phyloP scores from a whole-genome alignment of 2,329 filamentous ascomycete species.

The Fusarium palustre region DNA sequence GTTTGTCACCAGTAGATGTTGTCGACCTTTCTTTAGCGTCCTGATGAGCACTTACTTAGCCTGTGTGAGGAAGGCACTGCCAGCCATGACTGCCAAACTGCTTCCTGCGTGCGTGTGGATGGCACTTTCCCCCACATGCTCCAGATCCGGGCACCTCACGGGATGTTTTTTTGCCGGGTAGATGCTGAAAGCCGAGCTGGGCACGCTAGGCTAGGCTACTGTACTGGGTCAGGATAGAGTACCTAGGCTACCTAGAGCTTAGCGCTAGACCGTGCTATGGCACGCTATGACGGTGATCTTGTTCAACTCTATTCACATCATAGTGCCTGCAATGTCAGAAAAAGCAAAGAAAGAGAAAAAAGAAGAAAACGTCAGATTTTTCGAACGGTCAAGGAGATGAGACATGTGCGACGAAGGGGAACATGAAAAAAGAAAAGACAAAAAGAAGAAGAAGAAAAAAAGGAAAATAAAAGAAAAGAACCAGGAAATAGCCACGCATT shows the following conservation, averaged over 20 bases:
- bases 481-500: not conserved
- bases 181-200: slow-evolving; percentile 1
- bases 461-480: too few relatives aligned
- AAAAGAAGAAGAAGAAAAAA: slow-evolving; percentile 17
- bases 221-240: not conserved
- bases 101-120: slow-evolving; percentile 1
- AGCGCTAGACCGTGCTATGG: not conserved
- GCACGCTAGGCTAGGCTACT: not conserved
- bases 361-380: slow-evolving; percentile 11
- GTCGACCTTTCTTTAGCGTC: slow-evolving; percentile 29
- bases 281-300: slow-evolving; percentile 27
- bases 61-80: slow-evolving; percentile 20
- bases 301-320: slow-evolving; percentile 33
- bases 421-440: slow-evolving; percentile 20
- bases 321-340: slow-evolving; percentile 1
- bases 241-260: not conserved
- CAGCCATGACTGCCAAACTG: slow-evolving; percentile 20
- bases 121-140: slow-evolving; percentile 31
- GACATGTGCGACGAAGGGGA: slow-evolving; percentile 27
- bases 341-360: slow-evolving; percentile 16
- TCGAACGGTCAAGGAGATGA: slow-evolving; percentile 21
- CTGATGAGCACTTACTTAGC: slow-evolving; percentile 13
- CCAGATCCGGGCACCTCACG: slow-evolving; percentile 20
- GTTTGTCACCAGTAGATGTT: slow-evolving; percentile 7
- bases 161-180: slow-evolving; percentile 9